Percentiles rank a stretch among this genome's conserved stretches.
Evolutionary conservation across 2,329 filamentous ascomycete species (phyloP).

Genomic region (Fusarium secorum): DNA sequence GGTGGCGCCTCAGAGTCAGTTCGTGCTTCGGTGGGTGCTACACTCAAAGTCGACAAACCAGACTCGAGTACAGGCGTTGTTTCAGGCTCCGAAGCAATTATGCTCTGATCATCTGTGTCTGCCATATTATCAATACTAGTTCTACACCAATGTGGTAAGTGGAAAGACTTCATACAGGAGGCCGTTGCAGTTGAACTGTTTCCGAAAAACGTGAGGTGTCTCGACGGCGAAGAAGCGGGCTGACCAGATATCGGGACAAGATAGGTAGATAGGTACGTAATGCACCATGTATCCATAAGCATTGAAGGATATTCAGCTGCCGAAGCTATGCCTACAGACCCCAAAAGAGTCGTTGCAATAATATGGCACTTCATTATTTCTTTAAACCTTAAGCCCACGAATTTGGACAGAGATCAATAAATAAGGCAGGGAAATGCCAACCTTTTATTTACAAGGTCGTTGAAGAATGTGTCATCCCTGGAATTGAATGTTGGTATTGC

Average conservation of each 20-base stretch:
- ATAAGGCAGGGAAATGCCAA: no score
- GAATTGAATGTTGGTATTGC: no score
- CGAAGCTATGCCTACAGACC: not conserved
- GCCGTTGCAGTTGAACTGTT: not conserved
- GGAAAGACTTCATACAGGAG: no score
- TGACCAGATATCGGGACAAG: not conserved
- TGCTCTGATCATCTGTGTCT: not conserved
- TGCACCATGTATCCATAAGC: not conserved
- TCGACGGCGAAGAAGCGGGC: not conserved
- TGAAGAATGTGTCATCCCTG: no score
- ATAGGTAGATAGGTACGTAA: not conserved
- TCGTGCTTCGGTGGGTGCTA: not conserved
- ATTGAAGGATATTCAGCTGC: not conserved
- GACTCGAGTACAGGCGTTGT: no score
- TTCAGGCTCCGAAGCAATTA: not conserved
- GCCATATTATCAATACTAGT: not conserved
- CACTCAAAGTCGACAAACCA: not conserved
- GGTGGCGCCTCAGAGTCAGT: not conserved
- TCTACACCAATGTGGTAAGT: no score
- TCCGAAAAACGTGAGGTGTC: not conserved
- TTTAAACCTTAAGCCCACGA: no score
- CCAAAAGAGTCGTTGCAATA: not conserved
- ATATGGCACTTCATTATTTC: not conserved
- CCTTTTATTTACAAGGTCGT: no score
- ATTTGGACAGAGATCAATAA: no score